A percentile compares a stretch with the other conserved stretches of the same genome.
phyloP scores from a whole-genome alignment of 352 stramenopile genomes.

The Globisporangium cystogenes region DNA sequence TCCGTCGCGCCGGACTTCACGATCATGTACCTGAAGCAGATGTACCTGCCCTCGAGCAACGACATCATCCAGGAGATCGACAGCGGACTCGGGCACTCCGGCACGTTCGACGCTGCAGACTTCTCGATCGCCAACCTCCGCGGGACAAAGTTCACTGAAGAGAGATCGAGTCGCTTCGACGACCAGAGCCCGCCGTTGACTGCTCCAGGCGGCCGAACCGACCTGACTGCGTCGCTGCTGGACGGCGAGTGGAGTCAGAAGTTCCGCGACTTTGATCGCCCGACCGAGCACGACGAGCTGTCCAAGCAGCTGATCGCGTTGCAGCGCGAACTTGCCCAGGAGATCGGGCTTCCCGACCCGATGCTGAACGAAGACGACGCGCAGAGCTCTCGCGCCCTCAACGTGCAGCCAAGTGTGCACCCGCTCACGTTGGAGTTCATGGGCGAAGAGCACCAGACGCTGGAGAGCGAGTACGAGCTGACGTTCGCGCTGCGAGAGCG shows the following conservation, averaged over 20 bases:
- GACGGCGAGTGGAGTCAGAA: constrained; percentile 78
- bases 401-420: constrained; percentile 63
- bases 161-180: constrained; percentile 27
- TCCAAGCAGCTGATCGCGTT: constrained; percentile 68
- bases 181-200: constrained; percentile 18
- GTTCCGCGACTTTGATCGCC: constrained; percentile 74
- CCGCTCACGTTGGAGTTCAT: constrained; percentile 82
- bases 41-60: constrained; percentile 79
- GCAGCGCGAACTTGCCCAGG: constrained; percentile 63
- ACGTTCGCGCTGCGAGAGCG: constrained; percentile 70
- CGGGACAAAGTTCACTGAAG: constrained; percentile 6
- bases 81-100: constrained; percentile 39
- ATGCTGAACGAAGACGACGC: constrained; percentile 60
- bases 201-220: constrained; percentile 19
- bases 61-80: constrained; percentile 87
- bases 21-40: constrained; percentile 73
- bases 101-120: constrained; percentile 7
- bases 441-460: constrained; percentile 71
- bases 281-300: constrained; percentile 70
- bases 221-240: constrained; percentile 44
- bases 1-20: constrained; percentile 60
- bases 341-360: constrained; percentile 66
- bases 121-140: constrained; percentile 17
- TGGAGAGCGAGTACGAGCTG: constrained; percentile 71
- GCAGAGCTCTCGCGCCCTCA: constrained; percentile 52